These are phyloP conservation scores for Entamoeba invadens DNA, from an alignment of 208 protist species.

Conservation along the genomic window DNA sequence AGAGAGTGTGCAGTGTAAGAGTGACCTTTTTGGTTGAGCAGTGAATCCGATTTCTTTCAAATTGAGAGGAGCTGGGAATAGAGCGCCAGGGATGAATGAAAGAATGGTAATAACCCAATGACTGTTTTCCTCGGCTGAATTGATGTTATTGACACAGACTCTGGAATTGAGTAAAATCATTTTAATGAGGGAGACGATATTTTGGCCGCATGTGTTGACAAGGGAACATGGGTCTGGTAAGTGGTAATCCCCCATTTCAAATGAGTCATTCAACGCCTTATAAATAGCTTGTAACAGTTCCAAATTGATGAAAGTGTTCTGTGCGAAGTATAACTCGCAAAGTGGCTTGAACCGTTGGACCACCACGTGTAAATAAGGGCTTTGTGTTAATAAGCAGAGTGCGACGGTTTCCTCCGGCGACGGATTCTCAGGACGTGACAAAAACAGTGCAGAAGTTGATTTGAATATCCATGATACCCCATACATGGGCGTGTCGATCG, in stretches of 20 bases:
- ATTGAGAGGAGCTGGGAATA: not conserved
- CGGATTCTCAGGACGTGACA: not conserved
- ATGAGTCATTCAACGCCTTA: not conserved
- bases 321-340: not conserved
- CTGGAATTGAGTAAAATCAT: not conserved
- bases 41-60: not conserved
- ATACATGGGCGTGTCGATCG: not conserved
- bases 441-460: not conserved
- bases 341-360: not conserved
- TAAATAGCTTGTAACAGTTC: not conserved
- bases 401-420: not conserved
- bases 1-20: not conserved
- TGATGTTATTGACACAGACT: not conserved
- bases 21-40: not conserved
- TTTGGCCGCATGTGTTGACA: not conserved
- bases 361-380: not conserved
- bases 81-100: not conserved
- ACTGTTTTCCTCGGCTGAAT: not conserved
- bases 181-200: not conserved
- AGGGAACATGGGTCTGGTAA: not conserved
- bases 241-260: not conserved
- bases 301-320: not conserved
- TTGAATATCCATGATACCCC: not conserved
- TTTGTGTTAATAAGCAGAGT: not conserved
- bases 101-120: not conserved